These are phyloP conservation scores for Aristolochia fimbriata DNA, from an alignment of 164 flowering plant genomes.

Conservation along the genomic window DNA sequence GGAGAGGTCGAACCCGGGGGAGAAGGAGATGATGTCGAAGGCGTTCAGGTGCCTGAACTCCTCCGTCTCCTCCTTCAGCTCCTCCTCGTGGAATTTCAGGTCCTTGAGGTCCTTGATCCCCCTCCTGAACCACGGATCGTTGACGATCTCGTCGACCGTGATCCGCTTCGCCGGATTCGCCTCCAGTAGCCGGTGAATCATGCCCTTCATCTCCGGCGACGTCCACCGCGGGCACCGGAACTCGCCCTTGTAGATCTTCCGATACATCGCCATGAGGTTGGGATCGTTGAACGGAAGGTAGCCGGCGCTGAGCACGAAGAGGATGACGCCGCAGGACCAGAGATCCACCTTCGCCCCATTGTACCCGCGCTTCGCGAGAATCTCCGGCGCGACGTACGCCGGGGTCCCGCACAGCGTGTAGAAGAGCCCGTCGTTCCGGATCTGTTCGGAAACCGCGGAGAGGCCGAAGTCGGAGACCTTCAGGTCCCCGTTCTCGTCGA, in stretches of 20 bases:
- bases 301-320: constrained; percentile 50
- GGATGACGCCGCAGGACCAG: constrained; percentile 66
- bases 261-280: constrained; percentile 57
- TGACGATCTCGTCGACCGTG: constrained; percentile 39
- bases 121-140: constrained; percentile 40
- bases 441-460: constrained; percentile 41
- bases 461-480: constrained; percentile 63
- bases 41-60: constrained; percentile 34
- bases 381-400: constrained; percentile 69
- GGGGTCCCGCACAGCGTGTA: constrained; percentile 72
- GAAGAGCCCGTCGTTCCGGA: constrained; percentile 38
- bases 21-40: constrained; percentile 58
- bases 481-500: constrained; percentile 52
- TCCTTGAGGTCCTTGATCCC: constrained; percentile 16
- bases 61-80: constrained; percentile 1
- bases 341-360: constrained; percentile 50
- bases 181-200: constrained; percentile 42
- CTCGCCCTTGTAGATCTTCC: constrained; percentile 50
- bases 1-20: constrained; percentile 44
- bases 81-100: constrained; percentile 16
- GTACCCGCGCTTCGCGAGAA: constrained; percentile 57
- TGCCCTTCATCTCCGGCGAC: constrained; percentile 39
- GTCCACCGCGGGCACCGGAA: constrained; percentile 56
- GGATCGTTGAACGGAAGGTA: constrained; percentile 61
- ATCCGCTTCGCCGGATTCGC: constrained; percentile 47